Percentiles rank a stretch among this genome's conserved stretches.
These are phyloP conservation scores for Xylaria sp. DNA, from an alignment of 2,329 filamentous ascomycete genomes.

Conservation along the genomic window DNA sequence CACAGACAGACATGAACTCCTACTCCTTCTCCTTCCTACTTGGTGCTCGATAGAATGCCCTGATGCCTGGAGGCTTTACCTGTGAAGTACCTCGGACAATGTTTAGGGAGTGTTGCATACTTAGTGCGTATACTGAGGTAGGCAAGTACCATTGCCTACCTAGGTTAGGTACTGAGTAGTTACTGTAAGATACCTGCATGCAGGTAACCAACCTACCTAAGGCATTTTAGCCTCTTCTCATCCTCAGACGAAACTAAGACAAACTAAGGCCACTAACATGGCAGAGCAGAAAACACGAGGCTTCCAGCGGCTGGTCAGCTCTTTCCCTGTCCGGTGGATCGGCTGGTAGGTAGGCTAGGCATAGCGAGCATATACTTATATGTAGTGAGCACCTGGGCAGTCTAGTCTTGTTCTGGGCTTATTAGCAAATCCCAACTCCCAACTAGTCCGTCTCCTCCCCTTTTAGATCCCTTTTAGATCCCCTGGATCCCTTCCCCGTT, in stretches of 20 bases:
- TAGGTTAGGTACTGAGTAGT: neutral
- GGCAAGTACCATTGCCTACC: neutral
- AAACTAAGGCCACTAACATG: neutral
- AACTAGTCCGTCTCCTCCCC: conserved; percentile 18
- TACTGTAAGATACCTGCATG: neutral
- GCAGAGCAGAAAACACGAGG: conserved; percentile 34
- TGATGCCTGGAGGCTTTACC: neutral
- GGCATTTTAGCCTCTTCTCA: conserved; percentile 29
- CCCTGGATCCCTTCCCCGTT: conserved; percentile 14
- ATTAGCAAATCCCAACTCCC: conserved; percentile 7
- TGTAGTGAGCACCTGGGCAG: too few relatives aligned
- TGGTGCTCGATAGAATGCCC: too few relatives aligned
- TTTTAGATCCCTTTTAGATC: conserved; percentile 15
- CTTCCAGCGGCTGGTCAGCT: conserved; percentile 36
- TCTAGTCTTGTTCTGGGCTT: conserved; percentile 24
- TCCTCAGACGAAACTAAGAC: conserved; percentile 17
- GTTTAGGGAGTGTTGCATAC: neutral
- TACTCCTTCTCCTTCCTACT: neutral
- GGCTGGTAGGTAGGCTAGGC: neutral
- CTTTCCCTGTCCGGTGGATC: conserved; percentile 21
- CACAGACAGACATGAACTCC: conserved; percentile 4
- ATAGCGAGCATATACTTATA: too few relatives aligned
- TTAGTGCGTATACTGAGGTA: neutral
- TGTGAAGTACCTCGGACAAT: too few relatives aligned
- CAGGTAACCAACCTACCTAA: neutral